Evolutionary conservation across 2,329 filamentous ascomycete species (phyloP), one percentile per base, ranked within the genome.

Genomic region (Tolypocladium inflatum): DNA sequence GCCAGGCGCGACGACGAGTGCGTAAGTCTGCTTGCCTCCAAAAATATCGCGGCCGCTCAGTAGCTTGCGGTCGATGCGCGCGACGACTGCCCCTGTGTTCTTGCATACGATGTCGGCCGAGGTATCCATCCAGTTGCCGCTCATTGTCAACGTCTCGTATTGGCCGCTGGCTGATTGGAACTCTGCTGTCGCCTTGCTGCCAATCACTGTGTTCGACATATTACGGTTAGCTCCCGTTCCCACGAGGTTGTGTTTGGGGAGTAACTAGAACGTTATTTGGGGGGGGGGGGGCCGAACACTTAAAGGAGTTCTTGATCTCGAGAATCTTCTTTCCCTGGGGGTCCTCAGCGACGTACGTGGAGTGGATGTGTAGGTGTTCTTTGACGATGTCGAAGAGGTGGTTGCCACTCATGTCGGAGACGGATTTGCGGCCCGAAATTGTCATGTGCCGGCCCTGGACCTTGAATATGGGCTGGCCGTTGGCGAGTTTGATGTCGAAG

Each of bases 21-120:
- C 80, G 63, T 90, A 90, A 4, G 84, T 86, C 71, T 86, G 78
- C 71, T 86, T 78, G 11, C 78, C 81, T 45, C 79, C 80, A 30
- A 87, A 67, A 2, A 87, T 66, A 64, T 88, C 78, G 38, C 83
- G 74, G 39, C 74, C 75, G 62, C 79, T 86, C 58, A 85, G 74
- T 41, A 84, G 69, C 64, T 82, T 80, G 60, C 86, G 79, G 59
- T 80, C 73, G 64, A 90, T 85, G 50, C 74, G 71, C 0, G 82
- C 87, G 1, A 87, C 81, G 0, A 79, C 70, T 7, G 75, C 70
- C 5, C 79, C 78, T 6, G 71, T 78, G 17, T 72, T 71, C 55
- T 79, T 72, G 61, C 84, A 78, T 7, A 76, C 73, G 61, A 90
- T 88, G 10, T 81, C 76, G 5, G 84, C 85, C 3, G 64, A 70